Conservation (phyloP, 768 basidiomycete genomes). For the Boletus edulis region DNA sequence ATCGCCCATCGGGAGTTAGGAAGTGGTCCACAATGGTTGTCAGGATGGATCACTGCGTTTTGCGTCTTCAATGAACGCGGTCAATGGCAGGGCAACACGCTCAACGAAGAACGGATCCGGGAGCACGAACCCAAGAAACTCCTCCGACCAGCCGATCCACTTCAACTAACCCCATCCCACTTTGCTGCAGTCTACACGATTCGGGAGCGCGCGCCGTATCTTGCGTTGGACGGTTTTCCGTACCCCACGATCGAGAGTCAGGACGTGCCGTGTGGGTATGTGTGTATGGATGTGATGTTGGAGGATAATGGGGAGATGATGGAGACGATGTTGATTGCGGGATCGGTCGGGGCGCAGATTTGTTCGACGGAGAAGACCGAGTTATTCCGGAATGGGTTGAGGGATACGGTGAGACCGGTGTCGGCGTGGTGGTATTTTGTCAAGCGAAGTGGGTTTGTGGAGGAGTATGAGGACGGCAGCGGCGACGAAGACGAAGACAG, state of each 20-base stretch:
- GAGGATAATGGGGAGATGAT: constrained; percentile 25
- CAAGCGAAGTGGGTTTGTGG: neutral
- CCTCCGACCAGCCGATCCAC: constrained; percentile 27
- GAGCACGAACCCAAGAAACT: constrained; percentile 32
- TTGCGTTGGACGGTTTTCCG: constrained; percentile 27
- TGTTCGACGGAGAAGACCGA: constrained; percentile 30
- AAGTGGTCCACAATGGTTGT: constrained; percentile 32
- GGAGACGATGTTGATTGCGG: constrained; percentile 30
- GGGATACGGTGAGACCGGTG: constrained; percentile 32
- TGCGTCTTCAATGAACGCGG: constrained; percentile 33
- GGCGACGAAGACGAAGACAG: neutral
- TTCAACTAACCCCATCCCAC: constrained; percentile 22
- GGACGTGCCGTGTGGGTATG: constrained; percentile 31
- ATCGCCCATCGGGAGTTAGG: constrained; percentile 28
- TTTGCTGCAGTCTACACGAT: constrained; percentile 27
- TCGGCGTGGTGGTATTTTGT: constrained; percentile 33
- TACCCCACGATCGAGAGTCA: constrained; percentile 29
- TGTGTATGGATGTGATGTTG: constrained; percentile 28
- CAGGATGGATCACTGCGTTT: constrained; percentile 42
- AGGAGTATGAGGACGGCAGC: neutral
- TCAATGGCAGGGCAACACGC: constrained; percentile 30
- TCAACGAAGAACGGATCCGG: constrained; percentile 29
- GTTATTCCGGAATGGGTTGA: constrained; percentile 28
- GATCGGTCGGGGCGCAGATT: constrained; percentile 28
- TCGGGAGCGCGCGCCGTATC: constrained; percentile 18